Evolutionary conservation across 805 yeast species (phyloP), one percentile per base, ranked within the genome.

Genomic region (Metschnikowia noctiluminum): DNA sequence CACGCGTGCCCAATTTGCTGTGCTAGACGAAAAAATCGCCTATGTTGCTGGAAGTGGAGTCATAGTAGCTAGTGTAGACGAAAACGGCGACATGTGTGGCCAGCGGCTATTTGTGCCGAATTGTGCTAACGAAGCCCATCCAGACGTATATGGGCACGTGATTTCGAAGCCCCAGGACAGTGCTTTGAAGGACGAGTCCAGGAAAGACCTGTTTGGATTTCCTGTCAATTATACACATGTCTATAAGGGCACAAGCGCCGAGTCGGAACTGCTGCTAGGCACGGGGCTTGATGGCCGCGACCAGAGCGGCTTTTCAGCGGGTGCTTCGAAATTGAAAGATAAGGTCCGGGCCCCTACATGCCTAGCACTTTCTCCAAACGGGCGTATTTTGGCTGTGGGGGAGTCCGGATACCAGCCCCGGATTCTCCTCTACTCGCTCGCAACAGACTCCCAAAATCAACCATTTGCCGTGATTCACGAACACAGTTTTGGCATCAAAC

Each of bases 331-430:
- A 46, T 46, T 66, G 15, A 64, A 66, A 42, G 68, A 73, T 43
- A 69, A 76, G 47, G 78, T 82, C 30, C 67, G 84, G 48, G 70
- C 79, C 0, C 76, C 82, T 35, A 74, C 74, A 40, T 80, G 87
- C 50, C 60, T 84, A n/a, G 78, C 82, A 2, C 64, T 84, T 6
- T 76, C 88, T 0, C 80, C 85, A 0, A 78, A 80, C 58, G 73
- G 69, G 35, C 70, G 64, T 40, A 55, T 80, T 5, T 61, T 86
- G 27, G 89, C 89, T 0, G 79, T 84, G 13, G 92, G 92, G 2
- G 92, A 86, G 59, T 62, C 75, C 0, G 91, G 91, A 0, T 82
- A 82, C 52, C 80, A 76, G 53, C 92, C 92, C 1, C 68, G 90
- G 15, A 73, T 86, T 1, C 63, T 84, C 16, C 55, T 85, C 12